Percentiles rank a stretch among this genome's conserved stretches.
Conservation (phyloP, 1,139 yeast genomes). For the Debaryomyces robertsiae region DNA sequence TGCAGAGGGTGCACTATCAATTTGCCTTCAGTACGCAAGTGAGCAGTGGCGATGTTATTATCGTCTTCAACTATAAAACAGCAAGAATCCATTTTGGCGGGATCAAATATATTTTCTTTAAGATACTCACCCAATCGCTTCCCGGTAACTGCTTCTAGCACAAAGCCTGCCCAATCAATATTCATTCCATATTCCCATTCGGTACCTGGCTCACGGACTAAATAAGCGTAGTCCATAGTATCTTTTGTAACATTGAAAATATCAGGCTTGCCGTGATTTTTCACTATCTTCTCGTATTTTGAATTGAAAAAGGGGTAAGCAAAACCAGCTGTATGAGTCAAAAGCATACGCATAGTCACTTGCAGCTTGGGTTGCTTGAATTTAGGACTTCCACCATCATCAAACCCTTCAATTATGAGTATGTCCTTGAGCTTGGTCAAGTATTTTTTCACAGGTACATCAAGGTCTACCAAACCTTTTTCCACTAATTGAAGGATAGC, state of each 20-base stretch:
- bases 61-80: constrained; percentile 17
- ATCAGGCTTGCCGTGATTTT: constrained; percentile 13
- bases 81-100: constrained; percentile 17
- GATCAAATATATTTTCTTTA: constrained; percentile 18
- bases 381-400: constrained; percentile 19
- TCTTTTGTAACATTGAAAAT: constrained; percentile 5
- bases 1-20: constrained; percentile 10
- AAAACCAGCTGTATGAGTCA: constrained; percentile 23
- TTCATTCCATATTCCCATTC: constrained; percentile 22
- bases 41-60: constrained; percentile 17
- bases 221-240: constrained; percentile 14
- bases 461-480: constrained; percentile 22
- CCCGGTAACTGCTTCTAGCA: constrained; percentile 22
- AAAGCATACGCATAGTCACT: constrained; percentile 19
- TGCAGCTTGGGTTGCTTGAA: constrained; percentile 14
- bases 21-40: constrained; percentile 11
- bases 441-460: constrained; percentile 23
- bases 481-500: constrained; percentile 23
- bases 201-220: constrained; percentile 25
- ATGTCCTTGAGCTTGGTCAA: constrained; percentile 19
- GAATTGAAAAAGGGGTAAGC: constrained; percentile 19
- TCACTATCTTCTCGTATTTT: constrained; percentile 13
- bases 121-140: constrained; percentile 18
- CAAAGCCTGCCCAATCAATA: constrained; percentile 22
- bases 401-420: constrained; percentile 16